Evolutionary conservation across 2,329 filamentous ascomycete genomes (phyloP).

Genomic region (Xylariaceae sp.): DNA sequence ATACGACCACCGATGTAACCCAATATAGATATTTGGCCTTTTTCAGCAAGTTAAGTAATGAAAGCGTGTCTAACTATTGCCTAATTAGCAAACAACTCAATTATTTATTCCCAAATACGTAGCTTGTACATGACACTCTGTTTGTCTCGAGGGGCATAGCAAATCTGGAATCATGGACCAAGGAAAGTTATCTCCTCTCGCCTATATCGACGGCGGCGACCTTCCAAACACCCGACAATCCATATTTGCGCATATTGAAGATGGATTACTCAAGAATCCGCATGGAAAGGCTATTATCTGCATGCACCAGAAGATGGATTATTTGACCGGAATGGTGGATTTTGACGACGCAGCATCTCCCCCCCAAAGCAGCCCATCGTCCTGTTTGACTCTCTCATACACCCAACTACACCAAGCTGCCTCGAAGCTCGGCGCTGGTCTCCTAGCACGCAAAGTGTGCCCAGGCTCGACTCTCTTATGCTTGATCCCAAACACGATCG

Average conservation of each 20-base stretch:
- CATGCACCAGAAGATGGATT: neutral
- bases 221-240: neutral
- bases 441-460: neutral
- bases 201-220: neutral
- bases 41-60: too few relatives aligned
- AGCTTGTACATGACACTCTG: neutral
- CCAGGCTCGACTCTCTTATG: conserved; percentile 9
- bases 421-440: neutral
- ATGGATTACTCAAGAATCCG: neutral
- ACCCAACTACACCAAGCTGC: neutral
- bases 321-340: neutral
- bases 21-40: too few relatives aligned
- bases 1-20: too few relatives aligned
- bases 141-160: neutral
- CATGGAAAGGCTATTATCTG: neutral
- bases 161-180: neutral
- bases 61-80: neutral
- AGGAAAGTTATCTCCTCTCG: neutral
- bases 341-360: neutral
- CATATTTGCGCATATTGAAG: neutral
- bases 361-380: neutral
- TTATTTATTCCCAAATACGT: neutral
- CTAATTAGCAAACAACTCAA: neutral
- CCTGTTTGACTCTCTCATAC: neutral
- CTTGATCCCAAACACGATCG: conserved; percentile 15